Percentiles rank a stretch among this genome's conserved stretches.
phyloP scores from a whole-genome alignment of 352 stramenopile genomes.

The Globisporangium perplexum region DNA sequence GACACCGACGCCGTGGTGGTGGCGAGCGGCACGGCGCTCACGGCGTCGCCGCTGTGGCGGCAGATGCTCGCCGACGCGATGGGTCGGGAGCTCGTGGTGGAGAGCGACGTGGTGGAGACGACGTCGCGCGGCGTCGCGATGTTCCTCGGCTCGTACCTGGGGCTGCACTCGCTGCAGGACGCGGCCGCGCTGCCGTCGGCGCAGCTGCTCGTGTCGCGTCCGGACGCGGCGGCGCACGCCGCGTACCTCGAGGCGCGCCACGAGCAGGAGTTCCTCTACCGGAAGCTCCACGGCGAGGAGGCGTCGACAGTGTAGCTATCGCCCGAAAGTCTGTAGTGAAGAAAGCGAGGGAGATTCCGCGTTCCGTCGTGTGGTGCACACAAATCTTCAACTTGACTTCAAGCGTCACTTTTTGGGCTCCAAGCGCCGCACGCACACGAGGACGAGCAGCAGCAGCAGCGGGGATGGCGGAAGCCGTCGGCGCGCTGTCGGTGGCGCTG shows the following conservation, averaged over 20 bases:
- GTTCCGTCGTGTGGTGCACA: neutral
- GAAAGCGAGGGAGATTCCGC: neutral
- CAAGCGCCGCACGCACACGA: neutral
- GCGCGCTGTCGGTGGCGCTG: neutral
- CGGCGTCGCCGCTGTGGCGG: slow-evolving; percentile 74
- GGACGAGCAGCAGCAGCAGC: too few species aligned
- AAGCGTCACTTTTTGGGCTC: neutral
- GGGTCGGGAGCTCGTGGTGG: slow-evolving; percentile 62
- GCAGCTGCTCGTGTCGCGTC: slow-evolving; percentile 25
- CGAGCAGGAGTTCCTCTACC: slow-evolving; percentile 67
- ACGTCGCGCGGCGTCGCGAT: slow-evolving; percentile 83
- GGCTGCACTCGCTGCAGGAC: slow-evolving; percentile 42
- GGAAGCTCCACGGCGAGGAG: slow-evolving; percentile 45
- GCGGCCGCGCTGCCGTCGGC: slow-evolving; percentile 21
- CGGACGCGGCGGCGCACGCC: slow-evolving; percentile 44
- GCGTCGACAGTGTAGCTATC: neutral
- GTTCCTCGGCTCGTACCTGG: slow-evolving; percentile 56
- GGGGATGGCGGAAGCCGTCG: neutral
- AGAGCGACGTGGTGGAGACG: slow-evolving; percentile 58
- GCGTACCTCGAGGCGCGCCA: slow-evolving; percentile 59
- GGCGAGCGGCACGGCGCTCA: slow-evolving; percentile 77
- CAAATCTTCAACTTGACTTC: neutral
- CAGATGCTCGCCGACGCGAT: slow-evolving; percentile 86
- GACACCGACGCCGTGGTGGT: slow-evolving; percentile 51
- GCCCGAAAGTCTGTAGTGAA: too few species aligned